Evolutionary conservation across 73 alveolate species (phyloP).

Genomic region (Paramecium octaurelia): DNA sequence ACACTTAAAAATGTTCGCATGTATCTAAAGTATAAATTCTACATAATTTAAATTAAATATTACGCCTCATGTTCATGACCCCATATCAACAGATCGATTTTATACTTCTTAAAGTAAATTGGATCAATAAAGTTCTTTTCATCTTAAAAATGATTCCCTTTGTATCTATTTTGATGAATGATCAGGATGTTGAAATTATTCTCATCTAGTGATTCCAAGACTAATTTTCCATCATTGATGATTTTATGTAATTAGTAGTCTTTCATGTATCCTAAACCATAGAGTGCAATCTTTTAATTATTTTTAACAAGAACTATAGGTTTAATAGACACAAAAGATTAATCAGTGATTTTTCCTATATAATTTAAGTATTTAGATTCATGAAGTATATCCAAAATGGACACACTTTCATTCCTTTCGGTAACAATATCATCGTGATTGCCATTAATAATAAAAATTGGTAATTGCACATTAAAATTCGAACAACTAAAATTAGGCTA

Average conservation of each 20-base stretch:
- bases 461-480: slow-evolving; percentile 83
- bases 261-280: slow-evolving; percentile 96
- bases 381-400: slow-evolving; percentile 82
- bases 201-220: slow-evolving; percentile 82
- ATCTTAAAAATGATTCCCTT: slow-evolving; percentile 80
- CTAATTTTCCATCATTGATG: slow-evolving; percentile 79
- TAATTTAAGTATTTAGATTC: slow-evolving; percentile 86
- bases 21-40: neutral
- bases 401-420: slow-evolving; percentile 80
- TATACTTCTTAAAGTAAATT: slow-evolving; percentile 77
- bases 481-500: slow-evolving; percentile 82
- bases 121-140: slow-evolving; percentile 75
- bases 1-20: slow-evolving; percentile 78
- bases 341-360: slow-evolving; percentile 84
- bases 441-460: slow-evolving; percentile 95
- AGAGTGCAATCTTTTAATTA: slow-evolving; percentile 85
- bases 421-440: slow-evolving; percentile 95
- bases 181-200: slow-evolving; percentile 90
- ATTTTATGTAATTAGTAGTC: slow-evolving; percentile 91
- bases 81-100: slow-evolving; percentile 91
- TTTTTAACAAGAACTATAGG: slow-evolving; percentile 93
- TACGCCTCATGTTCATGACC: slow-evolving; percentile 98
- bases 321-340: slow-evolving; percentile 78
- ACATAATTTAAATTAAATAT: slow-evolving; percentile 64
- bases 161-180: slow-evolving; percentile 92